Conservation (phyloP, 140 eudicot species). For the Stevia rebaudiana region DNA sequence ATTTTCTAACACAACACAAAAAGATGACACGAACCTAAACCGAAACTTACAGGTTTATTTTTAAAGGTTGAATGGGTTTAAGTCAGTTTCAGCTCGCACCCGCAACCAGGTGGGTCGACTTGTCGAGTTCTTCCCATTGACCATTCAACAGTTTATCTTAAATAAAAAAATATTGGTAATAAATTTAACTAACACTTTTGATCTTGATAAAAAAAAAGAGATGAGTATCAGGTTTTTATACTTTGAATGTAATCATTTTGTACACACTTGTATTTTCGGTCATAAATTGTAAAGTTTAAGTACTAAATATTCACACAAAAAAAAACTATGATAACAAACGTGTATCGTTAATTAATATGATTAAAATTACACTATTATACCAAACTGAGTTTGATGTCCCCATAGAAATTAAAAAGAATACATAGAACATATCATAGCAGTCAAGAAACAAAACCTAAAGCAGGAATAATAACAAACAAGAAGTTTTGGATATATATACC, state of each 20-base stretch:
- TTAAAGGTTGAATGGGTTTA: not conserved
- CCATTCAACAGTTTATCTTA: not conserved
- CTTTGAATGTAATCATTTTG: not conserved
- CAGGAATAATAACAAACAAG: constrained; percentile 1
- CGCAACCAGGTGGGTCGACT: not conserved
- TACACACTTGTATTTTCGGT: not conserved
- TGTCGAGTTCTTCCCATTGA: not conserved
- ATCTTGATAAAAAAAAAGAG: not conserved
- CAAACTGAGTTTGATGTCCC: constrained; percentile 5
- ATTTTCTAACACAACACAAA: not conserved
- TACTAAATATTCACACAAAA: not conserved
- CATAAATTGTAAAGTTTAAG: not conserved
- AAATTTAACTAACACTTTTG: too few relatives aligned
- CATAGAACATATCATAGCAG: constrained; percentile 3
- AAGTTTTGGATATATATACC: constrained; percentile 46
- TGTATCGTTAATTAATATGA: not conserved
- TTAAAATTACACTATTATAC: not conserved
- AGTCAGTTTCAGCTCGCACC: not conserved
- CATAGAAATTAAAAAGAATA: not conserved
- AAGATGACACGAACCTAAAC: not conserved
- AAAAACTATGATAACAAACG: not conserved
- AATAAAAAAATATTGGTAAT: not conserved
- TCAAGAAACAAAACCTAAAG: constrained; percentile 1
- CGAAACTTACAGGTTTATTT: not conserved
- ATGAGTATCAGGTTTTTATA: not conserved